Evolutionary conservation across 495 filamentous ascomycete genomes (phyloP), one percentile per base, ranked within the genome.

Genomic region (Neurospora cerealis): DNA sequence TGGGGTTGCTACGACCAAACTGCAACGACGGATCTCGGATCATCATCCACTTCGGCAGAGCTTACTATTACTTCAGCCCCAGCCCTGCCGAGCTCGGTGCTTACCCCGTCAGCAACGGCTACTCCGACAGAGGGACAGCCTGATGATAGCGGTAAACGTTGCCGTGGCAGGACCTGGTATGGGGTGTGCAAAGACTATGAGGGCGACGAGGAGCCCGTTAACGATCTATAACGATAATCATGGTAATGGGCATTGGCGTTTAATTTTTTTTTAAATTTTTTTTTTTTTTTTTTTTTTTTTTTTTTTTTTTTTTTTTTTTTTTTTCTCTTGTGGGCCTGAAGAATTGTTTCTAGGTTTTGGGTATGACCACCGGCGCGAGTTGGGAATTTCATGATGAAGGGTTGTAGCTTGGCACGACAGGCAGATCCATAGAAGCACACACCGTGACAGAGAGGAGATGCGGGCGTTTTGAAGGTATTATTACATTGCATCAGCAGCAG

Each of bases 1-100:
- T 88, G 87, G 79, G 86, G 87, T 37, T 90, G 89, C 78, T 73
- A 83, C 62, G 89, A 92, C 69, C 73, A 79, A 32, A 85, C 82
- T 19, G 79, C 79, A 36, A 80, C 84, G n/a, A 80, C 72, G 71
- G 54, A 34, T 34, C 13, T 66, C 13, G 54, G 54, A 46, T 76
- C 79, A 34, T 74, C 80, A 36, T 76, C 77, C 28, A 80, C 80
- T 38, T 76, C 76, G 70, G 78, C 73, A 69, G 77, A 71, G 71
- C 76, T 76, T 40, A 74, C 77, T 5, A 84, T 84, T 21, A 69
- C 72, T 10, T 74, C 81, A 6, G 76, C 80, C 4, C 69, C 78
- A 17, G 41, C 77, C 11, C 72, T 82, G 8, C 69, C 78, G 10
- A 79, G 80, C 9, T 71, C 79, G 24, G 70, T 76, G 9, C 77